Conservation (phyloP, 768 basidiomycete species). For the Termitomyces sp. region DNA sequence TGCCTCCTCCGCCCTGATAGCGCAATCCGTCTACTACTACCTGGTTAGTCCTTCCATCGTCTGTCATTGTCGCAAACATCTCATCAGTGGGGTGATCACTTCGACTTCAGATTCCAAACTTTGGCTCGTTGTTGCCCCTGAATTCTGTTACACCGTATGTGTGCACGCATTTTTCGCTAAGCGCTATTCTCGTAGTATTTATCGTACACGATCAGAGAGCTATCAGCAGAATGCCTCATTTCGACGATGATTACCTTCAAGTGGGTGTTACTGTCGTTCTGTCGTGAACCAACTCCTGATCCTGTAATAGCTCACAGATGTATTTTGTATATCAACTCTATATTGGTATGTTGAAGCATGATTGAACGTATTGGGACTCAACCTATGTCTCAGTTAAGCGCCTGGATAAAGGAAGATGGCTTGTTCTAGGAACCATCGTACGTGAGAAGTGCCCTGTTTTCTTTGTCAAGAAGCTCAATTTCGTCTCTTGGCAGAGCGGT, state of each 20-base stretch:
- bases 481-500: conserved; percentile 13
- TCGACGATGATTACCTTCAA: conserved; percentile 40
- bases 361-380: background rate
- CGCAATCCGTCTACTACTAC: conserved; percentile 43
- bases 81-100: background rate
- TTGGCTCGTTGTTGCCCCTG: conserved; percentile 35
- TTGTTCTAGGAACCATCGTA: conserved; percentile 26
- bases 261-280: conserved; percentile 18
- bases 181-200: background rate
- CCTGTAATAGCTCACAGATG: conserved; percentile 10
- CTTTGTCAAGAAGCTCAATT: background rate
- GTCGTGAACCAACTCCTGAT: background rate
- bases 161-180: conserved; percentile 8
- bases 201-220: no score
- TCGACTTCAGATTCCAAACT: conserved; percentile 36
- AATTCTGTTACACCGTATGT: conserved; percentile 35
- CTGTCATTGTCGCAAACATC: background rate
- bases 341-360: conserved; percentile 20
- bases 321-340: conserved; percentile 41
- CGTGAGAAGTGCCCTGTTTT: conserved; percentile 3
- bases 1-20: conserved; percentile 33
- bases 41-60: conserved; percentile 22
- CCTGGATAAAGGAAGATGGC: conserved; percentile 20
- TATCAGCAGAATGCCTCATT: conserved; percentile 39
- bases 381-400: conserved; percentile 20